A percentile compares a stretch with the other conserved stretches of the same genome.
Conservation (phyloP, 805 yeast species). For the Teunomyces aglyptinius region DNA sequence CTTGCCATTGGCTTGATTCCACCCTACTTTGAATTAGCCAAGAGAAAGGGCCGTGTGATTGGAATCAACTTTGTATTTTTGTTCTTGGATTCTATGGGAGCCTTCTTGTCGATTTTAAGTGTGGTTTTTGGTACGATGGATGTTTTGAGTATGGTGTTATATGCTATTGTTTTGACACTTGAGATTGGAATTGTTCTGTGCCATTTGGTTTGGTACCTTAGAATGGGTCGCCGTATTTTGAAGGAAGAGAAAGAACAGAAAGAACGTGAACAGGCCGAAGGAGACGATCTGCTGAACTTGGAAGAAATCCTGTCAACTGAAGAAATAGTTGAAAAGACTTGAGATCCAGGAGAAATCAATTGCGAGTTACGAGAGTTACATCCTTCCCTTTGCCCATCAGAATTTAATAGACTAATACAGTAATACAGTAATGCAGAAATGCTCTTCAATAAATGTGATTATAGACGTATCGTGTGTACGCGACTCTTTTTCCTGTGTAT, state of each 20-base stretch:
- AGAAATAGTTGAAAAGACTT: background rate
- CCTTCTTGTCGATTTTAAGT: constrained; percentile 66
- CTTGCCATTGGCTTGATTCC: constrained; percentile 80
- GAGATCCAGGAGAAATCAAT: too few species aligned
- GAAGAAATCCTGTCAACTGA: background rate
- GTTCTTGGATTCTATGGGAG: constrained; percentile 75
- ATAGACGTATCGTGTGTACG: too few species aligned
- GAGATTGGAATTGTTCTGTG: constrained; percentile 76
- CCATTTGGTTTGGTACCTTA: constrained; percentile 66
- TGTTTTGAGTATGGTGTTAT: constrained; percentile 74
- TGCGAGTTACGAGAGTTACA: too few species aligned
- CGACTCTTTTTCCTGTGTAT: background rate
- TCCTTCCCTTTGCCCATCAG: too few species aligned
- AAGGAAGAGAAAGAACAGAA: constrained; percentile 21
- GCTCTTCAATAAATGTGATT: too few species aligned
- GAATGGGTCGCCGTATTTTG: constrained; percentile 28
- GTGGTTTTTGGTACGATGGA: constrained; percentile 61
- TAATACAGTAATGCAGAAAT: background rate
- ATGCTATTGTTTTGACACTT: constrained; percentile 66
- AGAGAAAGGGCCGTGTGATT: constrained; percentile 78
- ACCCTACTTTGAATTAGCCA: constrained; percentile 81
- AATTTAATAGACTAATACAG: background rate
- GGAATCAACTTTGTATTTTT: constrained; percentile 86
- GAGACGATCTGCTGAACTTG: background rate
- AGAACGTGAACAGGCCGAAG: background rate